Conservation (phyloP, 345 rosid genomes). For the Eucalyptus pauciflora region DNA sequence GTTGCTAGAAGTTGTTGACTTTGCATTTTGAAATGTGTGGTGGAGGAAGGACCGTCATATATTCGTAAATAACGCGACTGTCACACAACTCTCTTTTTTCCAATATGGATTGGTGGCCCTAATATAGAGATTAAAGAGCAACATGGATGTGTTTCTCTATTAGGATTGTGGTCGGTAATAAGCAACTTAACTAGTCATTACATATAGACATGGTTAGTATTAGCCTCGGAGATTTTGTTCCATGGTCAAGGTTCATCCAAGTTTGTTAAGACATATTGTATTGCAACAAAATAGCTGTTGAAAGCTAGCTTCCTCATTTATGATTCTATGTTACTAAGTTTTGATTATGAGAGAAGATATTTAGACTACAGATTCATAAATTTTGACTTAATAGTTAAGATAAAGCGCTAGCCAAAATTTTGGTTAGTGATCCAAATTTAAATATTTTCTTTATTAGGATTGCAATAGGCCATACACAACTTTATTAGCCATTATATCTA, state of each 20-base stretch:
- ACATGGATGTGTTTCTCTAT: background rate
- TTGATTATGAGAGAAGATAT: background rate
- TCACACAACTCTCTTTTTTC: background rate
- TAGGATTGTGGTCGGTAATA: background rate
- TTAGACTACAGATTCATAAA: no score
- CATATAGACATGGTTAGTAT: background rate
- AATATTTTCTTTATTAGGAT: no score
- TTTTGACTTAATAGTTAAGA: no score
- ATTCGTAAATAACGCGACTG: background rate
- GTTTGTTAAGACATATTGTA: background rate
- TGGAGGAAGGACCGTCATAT: background rate
- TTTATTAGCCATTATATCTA: no score
- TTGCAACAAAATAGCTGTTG: background rate
- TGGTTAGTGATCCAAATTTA: no score
- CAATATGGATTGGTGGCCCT: background rate
- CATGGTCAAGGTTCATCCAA: background rate
- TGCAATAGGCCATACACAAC: no score
- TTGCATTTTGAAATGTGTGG: background rate
- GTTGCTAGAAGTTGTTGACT: background rate
- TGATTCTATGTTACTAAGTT: background rate
- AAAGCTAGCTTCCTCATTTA: background rate
- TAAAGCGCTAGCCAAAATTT: no score
- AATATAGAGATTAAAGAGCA: background rate
- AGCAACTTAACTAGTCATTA: background rate
- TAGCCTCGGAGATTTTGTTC: background rate